These are phyloP conservation scores for Marasmius sp. DNA, from an alignment of 1,284 basidiomycete genomes.

Conservation along the genomic window DNA sequence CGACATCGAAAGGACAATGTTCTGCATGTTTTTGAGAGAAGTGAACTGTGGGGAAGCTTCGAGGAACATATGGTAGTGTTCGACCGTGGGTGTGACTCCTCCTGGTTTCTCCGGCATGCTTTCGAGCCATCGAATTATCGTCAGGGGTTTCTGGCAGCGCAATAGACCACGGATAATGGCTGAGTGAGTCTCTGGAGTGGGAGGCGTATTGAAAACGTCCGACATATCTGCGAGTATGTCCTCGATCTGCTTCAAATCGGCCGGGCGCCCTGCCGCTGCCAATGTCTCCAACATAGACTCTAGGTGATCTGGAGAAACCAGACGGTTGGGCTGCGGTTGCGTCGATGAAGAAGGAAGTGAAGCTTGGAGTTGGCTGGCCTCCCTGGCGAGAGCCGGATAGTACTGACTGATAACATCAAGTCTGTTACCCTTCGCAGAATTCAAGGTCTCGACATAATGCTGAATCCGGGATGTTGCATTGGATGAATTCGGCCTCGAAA, in stretches of 20 bases:
- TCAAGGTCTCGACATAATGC: constrained; percentile 13
- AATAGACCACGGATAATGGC: constrained; percentile 47
- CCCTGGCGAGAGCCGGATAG: constrained; percentile 36
- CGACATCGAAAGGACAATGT: constrained; percentile 43
- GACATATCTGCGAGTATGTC: constrained; percentile 48
- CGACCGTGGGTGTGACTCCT: constrained; percentile 40
- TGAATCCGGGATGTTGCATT: neutral
- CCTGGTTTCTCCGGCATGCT: constrained; percentile 49
- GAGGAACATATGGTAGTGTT: constrained; percentile 57
- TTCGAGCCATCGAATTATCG: constrained; percentile 48
- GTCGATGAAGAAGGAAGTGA: neutral
- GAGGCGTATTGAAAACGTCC: constrained; percentile 40
- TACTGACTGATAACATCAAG: constrained; percentile 32
- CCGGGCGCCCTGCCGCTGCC: constrained; percentile 44
- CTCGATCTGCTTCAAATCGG: constrained; percentile 49
- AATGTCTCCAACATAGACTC: constrained; percentile 40
- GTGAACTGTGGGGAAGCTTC: constrained; percentile 38
- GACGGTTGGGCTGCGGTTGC: constrained; percentile 1
- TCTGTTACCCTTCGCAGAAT: constrained; percentile 22
- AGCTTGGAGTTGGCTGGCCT: constrained; percentile 26
- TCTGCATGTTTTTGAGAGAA: constrained; percentile 38
- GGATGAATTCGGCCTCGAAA: neutral
- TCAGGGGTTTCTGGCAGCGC: constrained; percentile 37
- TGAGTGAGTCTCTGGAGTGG: constrained; percentile 42
- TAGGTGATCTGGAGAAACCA: constrained; percentile 21